A percentile compares a stretch with the other conserved stretches of the same genome.
Evolutionary conservation across 2,329 filamentous ascomycete genomes (phyloP).

Genomic region (Cladophialophora bantiana): DNA sequence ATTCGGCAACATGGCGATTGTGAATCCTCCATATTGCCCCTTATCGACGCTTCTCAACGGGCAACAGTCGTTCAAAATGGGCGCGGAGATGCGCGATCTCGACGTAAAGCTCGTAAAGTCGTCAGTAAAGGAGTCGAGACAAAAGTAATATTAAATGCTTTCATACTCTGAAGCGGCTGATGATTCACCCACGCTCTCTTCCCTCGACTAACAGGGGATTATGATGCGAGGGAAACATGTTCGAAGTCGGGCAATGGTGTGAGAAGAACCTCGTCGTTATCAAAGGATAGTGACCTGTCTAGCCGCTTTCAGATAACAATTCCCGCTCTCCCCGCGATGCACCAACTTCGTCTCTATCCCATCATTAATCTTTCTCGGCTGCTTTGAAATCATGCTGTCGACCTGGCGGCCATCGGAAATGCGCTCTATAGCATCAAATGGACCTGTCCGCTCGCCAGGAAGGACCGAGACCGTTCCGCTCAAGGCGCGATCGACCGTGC

Average conservation of each 20-base stretch:
- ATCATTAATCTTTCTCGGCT: background rate
- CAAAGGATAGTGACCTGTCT: background rate
- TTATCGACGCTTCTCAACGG: slow-evolving; percentile 3
- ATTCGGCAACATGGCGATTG: background rate
- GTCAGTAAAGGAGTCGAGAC: background rate
- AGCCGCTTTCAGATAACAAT: slow-evolving; percentile 23
- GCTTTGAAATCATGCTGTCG: background rate
- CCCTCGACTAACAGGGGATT: background rate
- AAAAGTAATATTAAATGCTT: background rate
- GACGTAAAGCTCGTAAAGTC: background rate
- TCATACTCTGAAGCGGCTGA: background rate
- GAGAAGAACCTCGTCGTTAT: slow-evolving; percentile 3
- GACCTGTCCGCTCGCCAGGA: slow-evolving; percentile 21
- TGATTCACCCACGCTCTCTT: background rate
- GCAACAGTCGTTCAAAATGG: slow-evolving; percentile 6
- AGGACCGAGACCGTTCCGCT: slow-evolving; percentile 33
- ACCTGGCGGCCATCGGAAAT: background rate
- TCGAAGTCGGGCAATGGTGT: background rate
- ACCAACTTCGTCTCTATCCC: background rate
- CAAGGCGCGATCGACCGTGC: slow-evolving; percentile 27
- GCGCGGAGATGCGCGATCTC: slow-evolving; percentile 11
- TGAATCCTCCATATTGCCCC: background rate
- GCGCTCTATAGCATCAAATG: slow-evolving; percentile 3
- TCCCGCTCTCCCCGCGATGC: slow-evolving; percentile 7
- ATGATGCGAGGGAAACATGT: background rate